phyloP scores from a whole-genome alignment of 2,329 filamentous ascomycete species.

The Bimuria novae-zelandiae region DNA sequence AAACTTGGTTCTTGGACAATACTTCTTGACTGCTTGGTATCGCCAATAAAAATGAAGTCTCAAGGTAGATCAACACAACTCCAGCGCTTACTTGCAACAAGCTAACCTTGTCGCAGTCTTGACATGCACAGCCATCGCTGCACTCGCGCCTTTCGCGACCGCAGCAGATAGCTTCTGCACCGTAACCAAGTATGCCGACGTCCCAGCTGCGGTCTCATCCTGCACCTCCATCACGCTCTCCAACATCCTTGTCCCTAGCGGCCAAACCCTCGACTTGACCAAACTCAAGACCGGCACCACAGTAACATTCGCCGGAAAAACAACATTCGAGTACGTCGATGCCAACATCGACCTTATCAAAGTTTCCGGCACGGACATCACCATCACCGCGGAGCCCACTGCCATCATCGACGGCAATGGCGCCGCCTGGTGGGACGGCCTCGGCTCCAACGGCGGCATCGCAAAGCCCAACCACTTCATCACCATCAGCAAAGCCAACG shows the following conservation, averaged over 20 bases:
- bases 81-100: neutral
- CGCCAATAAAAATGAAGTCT: neutral
- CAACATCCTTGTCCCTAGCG: constrained; percentile 5
- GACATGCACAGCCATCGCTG: neutral
- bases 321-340: constrained; percentile 47
- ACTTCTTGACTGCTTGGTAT: neutral
- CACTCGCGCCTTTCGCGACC: constrained; percentile 33
- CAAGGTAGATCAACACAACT: neutral
- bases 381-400: constrained; percentile 47
- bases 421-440: constrained; percentile 29
- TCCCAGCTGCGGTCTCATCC: neutral
- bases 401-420: constrained; percentile 33
- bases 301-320: constrained; percentile 6
- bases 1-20: neutral
- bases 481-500: constrained; percentile 47
- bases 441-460: constrained; percentile 54
- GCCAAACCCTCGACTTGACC: constrained; percentile 3
- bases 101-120: constrained; percentile 2
- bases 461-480: constrained; percentile 31
- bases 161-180: constrained; percentile 3
- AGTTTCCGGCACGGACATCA: constrained; percentile 46
- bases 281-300: constrained; percentile 6
- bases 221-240: constrained; percentile 6
- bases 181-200: constrained; percentile 2
- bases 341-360: constrained; percentile 42